Base-by-base conservation (phyloP, 305 asterid species). In the Solanum hybrid region DNA sequence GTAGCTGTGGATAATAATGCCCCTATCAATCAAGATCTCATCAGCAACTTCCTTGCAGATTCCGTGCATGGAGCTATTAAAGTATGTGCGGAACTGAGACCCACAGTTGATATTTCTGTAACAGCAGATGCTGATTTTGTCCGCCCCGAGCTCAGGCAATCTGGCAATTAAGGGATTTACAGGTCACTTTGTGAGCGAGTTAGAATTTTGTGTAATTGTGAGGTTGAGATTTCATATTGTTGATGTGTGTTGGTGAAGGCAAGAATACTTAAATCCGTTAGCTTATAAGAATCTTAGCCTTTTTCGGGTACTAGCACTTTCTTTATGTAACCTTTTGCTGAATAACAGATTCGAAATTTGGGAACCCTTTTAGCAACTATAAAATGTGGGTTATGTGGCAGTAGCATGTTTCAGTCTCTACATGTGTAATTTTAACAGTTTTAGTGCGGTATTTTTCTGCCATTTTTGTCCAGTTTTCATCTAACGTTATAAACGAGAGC, bases 91-190 rank as follows among this genome's bases (percentile, higher is more conserved):
- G 94, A 95, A 90, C 89, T 97, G 96, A 95, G 99, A 92, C 99
- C 99, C 15, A 94, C 98, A 3, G 99, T 97, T 22, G 99, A 97
- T 92, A 97, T 97, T 87, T 97, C 98, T 0, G 99, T 97, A 89
- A 94, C 99, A 2, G 88, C 94, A 0, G 98, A 97, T 93, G 99
- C 99, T 1, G 99, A 95, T 90, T 97, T 97, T 38, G 99, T 97
- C 60, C 98, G 99, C 4, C 99, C 98, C 1, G 98, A 97, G 93
- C 90, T 97, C 88, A 94, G 98, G 56, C 95, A 95, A 87, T 81
- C 94, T 10, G 29, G 14, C 89, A 94, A 91, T 88, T 94, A 89
- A 94, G 86, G 92, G 71, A 32, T 80, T 76, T 78, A 19, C 15
- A 6, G 22, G 42, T 31, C 32, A 31, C 32, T 31, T 0, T 31